These are phyloP conservation scores for Agaricus subrufescens DNA, from an alignment of 768 basidiomycete species.

Conservation along the genomic window DNA sequence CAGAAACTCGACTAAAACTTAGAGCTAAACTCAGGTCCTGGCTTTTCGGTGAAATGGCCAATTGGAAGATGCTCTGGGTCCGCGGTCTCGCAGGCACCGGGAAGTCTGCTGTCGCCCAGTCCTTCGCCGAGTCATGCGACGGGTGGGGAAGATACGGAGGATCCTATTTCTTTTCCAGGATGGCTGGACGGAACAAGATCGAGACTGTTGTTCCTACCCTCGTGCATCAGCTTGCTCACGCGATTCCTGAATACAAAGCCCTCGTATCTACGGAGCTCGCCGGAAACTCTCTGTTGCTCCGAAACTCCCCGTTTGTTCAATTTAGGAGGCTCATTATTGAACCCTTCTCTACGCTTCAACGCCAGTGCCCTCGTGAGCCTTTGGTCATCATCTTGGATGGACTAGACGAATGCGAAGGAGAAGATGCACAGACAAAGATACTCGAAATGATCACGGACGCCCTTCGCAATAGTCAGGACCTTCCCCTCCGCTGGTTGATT, in stretches of 20 bases:
- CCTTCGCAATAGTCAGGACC: not conserved
- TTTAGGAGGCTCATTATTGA: not conserved
- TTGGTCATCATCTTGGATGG: not conserved
- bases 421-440: not conserved
- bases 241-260: not conserved
- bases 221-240: not conserved
- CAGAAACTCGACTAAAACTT: not conserved
- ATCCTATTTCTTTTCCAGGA: conserved; percentile 7
- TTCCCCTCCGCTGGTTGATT: not conserved
- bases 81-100: conserved; percentile 6
- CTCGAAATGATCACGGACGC: not conserved
- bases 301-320: not conserved
- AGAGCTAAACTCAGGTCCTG: not conserved
- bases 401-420: not conserved
- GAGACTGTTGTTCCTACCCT: not conserved
- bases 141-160: not conserved
- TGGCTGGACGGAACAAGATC: not conserved
- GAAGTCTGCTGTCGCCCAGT: conserved; percentile 7
- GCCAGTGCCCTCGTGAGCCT: not conserved
- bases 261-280: not conserved
- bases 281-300: not conserved
- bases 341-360: not conserved
- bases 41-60: not conserved
- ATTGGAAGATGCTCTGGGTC: not conserved
- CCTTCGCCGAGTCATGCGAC: conserved; percentile 1